Base-by-base conservation (phyloP, 129 eudicot species). In the Calendula officinalis region DNA sequence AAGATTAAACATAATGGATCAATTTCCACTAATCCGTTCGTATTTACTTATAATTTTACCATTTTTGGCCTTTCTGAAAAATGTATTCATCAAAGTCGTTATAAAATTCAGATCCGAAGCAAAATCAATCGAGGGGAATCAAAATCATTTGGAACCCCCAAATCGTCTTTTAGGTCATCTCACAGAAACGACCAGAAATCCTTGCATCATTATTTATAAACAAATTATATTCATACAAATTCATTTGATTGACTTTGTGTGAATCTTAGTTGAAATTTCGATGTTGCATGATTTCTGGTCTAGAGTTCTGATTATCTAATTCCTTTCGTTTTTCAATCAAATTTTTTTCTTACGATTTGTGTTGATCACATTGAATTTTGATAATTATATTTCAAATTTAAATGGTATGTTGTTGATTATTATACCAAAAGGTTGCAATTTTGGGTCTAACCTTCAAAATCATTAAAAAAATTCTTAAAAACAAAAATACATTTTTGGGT, bases 251-350 rank as follows among this genome's bases (percentile, higher is more conserved):
- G 43, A 32, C 56, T 70, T 76, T 76, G 47, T 73, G 45, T 68
- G 67, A 69, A 62, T 80, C 16, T 83, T 42, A 72, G 38, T 72
- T 15, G 16, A 63, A 38, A 38, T 70, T 76, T 66, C 62, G 74
- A 69, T 54, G 72, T 56, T 84, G 85, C 77, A 81, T 45, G 83
- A 79, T 80, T 82, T 83, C 88, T 83, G 91, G 88, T 86, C 55
- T 81, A 60, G 84, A 77, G 81, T 67, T 75, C 78, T 75, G 35
- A 34, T 8, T 33, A 17, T 54, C 7, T 11, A 22, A 30, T 65
- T 63, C 47, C 41, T 67, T 58, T 40, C 27, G 14, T 45, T 53
- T n/a, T 15, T 54, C 5, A 5, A 55, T 15, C 4, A n/a, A 11
- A 7, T 8, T 22, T 10, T 27, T 13, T 1, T 11, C 27, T 5